phyloP scores from a whole-genome alignment of 73 alveolate species.

The Paramecium pentaurelia region DNA sequence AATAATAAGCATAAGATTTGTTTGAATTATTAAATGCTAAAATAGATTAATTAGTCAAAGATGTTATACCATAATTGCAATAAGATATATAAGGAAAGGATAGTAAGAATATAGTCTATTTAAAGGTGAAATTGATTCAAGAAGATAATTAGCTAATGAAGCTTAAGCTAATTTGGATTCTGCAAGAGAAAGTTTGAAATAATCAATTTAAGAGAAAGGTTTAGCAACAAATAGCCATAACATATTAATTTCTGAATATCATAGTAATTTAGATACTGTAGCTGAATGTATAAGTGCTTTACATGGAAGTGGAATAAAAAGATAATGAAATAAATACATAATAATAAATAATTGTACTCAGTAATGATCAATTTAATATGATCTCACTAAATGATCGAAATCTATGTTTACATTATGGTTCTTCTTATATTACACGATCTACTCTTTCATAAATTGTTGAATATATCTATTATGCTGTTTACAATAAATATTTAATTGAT shows the following conservation, averaged over 20 bases:
- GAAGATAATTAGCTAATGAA: background rate
- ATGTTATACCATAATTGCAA: constrained; percentile 22
- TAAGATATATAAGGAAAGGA: constrained; percentile 10
- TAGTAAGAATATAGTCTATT: background rate
- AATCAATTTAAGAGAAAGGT: background rate
- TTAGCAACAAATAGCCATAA: background rate
- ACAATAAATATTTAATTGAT: background rate
- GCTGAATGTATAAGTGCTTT: constrained; percentile 27
- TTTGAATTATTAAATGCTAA: background rate
- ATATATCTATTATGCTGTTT: constrained; percentile 23
- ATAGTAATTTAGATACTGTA: background rate
- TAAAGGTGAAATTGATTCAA: constrained; percentile 14
- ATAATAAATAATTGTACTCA: background rate
- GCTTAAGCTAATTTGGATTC: background rate
- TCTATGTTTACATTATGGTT: background rate
- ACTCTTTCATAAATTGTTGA: background rate
- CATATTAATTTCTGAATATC: constrained; percentile 21
- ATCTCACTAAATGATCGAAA: constrained; percentile 37
- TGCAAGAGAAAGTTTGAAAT: background rate
- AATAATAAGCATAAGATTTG: background rate
- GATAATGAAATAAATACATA: constrained; percentile 26
- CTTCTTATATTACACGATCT: background rate
- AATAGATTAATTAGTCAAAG: background rate
- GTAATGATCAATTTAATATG: background rate
- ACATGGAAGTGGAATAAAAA: constrained; percentile 24